Conservation (phyloP, 2,329 filamentous ascomycete species). For the Penicillium polonicum region DNA sequence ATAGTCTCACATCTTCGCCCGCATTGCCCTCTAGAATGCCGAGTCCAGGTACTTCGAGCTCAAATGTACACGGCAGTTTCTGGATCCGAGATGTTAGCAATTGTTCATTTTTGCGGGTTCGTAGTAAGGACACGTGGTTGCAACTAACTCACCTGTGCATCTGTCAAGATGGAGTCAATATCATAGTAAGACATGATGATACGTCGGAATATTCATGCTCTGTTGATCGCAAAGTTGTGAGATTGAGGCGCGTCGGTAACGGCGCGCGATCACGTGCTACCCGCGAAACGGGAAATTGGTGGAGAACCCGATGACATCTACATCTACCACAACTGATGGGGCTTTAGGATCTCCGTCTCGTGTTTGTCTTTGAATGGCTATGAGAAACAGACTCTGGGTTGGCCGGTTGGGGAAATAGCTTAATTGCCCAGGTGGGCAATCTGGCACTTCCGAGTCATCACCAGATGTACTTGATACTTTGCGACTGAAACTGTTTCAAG, state of each 20-base stretch:
- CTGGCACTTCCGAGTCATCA: not conserved
- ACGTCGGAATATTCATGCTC: constrained; percentile 6
- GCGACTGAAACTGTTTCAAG: no score
- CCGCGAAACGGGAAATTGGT: not conserved
- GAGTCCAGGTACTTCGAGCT: constrained; percentile 81
- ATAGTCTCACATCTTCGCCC: constrained; percentile 52
- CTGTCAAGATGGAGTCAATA: constrained; percentile 49
- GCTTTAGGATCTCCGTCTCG: not conserved
- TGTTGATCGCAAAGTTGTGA: constrained; percentile 8
- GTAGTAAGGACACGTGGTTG: not conserved
- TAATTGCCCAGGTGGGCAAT: not conserved
- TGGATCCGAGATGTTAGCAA: constrained; percentile 40
- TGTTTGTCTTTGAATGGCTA: not conserved
- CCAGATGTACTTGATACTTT: no score
- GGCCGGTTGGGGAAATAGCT: no score
- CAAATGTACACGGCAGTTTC: constrained; percentile 96
- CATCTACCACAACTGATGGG: not conserved
- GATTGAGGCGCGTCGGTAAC: constrained; percentile 11
- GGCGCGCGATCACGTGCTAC: constrained; percentile 17
- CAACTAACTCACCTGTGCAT: constrained; percentile 39
- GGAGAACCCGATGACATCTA: not conserved
- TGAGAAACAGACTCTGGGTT: not conserved
- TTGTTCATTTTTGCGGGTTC: not conserved
- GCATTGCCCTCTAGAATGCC: constrained; percentile 87
- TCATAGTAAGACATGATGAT: constrained; percentile 48